These are phyloP conservation scores for Cyclaneusma minus DNA, from an alignment of 2,329 filamentous ascomycete genomes.

Conservation along the genomic window DNA sequence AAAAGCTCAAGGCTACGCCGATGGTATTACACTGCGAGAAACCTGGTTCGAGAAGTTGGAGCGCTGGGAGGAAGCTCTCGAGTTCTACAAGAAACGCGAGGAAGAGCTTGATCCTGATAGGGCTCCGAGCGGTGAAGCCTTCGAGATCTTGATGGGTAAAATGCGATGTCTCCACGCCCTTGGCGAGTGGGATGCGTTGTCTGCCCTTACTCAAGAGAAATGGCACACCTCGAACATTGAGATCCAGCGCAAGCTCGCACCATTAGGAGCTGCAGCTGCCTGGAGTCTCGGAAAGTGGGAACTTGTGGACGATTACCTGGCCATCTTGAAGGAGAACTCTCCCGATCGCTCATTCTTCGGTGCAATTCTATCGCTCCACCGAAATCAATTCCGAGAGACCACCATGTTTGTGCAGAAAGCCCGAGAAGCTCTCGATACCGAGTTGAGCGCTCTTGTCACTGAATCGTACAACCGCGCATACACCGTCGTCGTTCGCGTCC, in stretches of 20 bases:
- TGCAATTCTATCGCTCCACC: conserved; percentile 84
- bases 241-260: conserved; percentile 79
- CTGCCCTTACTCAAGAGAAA: conserved; percentile 75
- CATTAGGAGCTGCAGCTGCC: conserved; percentile 83
- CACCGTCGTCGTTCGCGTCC: conserved; percentile 91
- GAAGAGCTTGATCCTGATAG: conserved; percentile 46
- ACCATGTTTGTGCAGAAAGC: conserved; percentile 81
- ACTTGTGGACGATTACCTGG: conserved; percentile 92
- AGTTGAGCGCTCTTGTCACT: conserved; percentile 88
- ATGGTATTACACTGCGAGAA: conserved; percentile 85
- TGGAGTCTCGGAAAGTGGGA: conserved; percentile 98
- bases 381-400: conserved; percentile 89
- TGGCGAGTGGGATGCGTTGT: conserved; percentile 92
- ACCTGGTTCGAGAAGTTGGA: conserved; percentile 99
- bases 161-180: conserved; percentile 97
- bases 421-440: conserved; percentile 84
- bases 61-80: conserved; percentile 91
- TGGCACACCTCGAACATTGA: conserved; percentile 85
- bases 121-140: conserved; percentile 65
- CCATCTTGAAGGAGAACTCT: conserved; percentile 84
- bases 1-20: conserved; percentile 88
- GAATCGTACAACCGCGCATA: conserved; percentile 98
- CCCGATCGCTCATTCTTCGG: conserved; percentile 96
- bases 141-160: conserved; percentile 98
- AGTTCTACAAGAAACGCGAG: conserved; percentile 82